phyloP scores from a whole-genome alignment of 768 basidiomycete genomes.

The Phlegmacium glaucopus region DNA sequence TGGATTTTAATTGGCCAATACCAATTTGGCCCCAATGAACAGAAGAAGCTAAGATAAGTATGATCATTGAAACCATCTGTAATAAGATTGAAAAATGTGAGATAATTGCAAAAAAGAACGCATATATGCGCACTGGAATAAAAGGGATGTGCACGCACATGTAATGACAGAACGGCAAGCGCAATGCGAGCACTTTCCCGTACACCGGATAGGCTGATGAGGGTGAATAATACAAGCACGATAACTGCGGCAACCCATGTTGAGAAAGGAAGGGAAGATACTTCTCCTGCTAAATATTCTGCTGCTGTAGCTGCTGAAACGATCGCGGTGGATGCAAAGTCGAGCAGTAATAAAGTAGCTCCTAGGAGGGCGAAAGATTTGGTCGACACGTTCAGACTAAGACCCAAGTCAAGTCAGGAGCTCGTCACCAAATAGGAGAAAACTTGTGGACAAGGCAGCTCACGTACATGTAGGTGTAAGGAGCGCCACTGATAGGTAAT shows the following conservation, averaged over 20 bases:
- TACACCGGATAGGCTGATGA: constrained; percentile 54
- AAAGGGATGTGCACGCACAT: constrained; percentile 38
- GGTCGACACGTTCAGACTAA: constrained; percentile 60
- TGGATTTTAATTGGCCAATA: constrained; percentile 41
- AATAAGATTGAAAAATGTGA: constrained; percentile 6
- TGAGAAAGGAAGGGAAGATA: constrained; percentile 50
- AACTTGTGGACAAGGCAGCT: neutral
- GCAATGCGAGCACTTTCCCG: constrained; percentile 64
- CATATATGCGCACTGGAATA: neutral
- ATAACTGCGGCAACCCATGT: constrained; percentile 47
- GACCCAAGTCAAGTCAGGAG: neutral
- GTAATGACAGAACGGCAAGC: constrained; percentile 51
- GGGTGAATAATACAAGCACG: constrained; percentile 51
- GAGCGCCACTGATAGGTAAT: constrained; percentile 65
- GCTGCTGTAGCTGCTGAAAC: constrained; percentile 74
- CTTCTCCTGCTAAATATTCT: constrained; percentile 64
- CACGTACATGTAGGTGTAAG: constrained; percentile 64
- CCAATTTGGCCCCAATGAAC: constrained; percentile 54
- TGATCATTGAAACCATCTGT: constrained; percentile 54
- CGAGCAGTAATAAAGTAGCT: constrained; percentile 65
- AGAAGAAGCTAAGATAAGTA: constrained; percentile 46
- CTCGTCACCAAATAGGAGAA: neutral
- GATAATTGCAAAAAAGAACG: neutral
- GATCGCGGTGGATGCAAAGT: constrained; percentile 65
- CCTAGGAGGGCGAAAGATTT: constrained; percentile 63